phyloP scores from a whole-genome alignment of 2,329 filamentous ascomycete species.

The Fusarium tupiense region DNA sequence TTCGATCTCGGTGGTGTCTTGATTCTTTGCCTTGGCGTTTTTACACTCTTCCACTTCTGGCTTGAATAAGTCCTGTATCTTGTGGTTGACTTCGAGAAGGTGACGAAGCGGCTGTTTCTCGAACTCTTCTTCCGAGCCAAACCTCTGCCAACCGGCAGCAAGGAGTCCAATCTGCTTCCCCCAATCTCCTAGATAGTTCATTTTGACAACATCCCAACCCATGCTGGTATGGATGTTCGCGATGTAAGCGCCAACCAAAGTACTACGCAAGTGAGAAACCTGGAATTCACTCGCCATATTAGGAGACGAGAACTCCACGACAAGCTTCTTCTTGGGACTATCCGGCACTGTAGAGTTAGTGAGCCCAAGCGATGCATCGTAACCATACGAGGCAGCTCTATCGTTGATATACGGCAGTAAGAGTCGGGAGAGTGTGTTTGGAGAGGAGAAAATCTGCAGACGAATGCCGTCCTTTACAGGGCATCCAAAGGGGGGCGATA shows the following conservation, averaged over 20 bases:
- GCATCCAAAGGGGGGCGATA: conserved; percentile 36
- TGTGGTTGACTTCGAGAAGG: conserved; percentile 74
- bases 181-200: conserved; percentile 82
- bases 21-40: conserved; percentile 53
- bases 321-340: conserved; percentile 49
- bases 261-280: conserved; percentile 74
- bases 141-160: conserved; percentile 72
- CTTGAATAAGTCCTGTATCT: conserved; percentile 69
- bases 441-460: conserved; percentile 34
- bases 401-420: conserved; percentile 37
- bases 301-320: conserved; percentile 79
- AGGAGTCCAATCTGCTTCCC: conserved; percentile 74
- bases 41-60: conserved; percentile 69
- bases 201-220: conserved; percentile 73
- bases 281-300: conserved; percentile 81
- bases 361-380: conserved; percentile 33
- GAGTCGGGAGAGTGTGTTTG: conserved; percentile 36
- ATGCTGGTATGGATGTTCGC: conserved; percentile 71
- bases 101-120: conserved; percentile 73
- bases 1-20: conserved; percentile 52
- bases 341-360: conserved; percentile 12
- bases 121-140: conserved; percentile 72
- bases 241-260: conserved; percentile 75
- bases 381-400: conserved; percentile 28
- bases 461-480: conserved; percentile 41